These are phyloP conservation scores for Tolypocladium ovalisporum DNA, from an alignment of 2,329 filamentous ascomycete genomes.

Conservation along the genomic window DNA sequence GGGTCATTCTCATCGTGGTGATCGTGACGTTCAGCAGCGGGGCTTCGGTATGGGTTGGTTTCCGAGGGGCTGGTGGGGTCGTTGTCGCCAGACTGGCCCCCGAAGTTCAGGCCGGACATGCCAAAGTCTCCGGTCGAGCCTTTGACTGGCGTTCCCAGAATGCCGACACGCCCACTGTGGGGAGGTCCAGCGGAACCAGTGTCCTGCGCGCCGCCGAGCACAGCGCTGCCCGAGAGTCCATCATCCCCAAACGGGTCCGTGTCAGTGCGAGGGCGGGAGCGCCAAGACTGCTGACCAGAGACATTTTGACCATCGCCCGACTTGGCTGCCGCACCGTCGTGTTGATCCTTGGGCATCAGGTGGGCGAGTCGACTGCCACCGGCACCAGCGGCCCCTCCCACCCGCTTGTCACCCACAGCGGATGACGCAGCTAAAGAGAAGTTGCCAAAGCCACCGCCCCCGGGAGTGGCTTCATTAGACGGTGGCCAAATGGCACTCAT, in stretches of 20 bases:
- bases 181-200: conserved; percentile 31
- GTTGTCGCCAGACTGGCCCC: conserved; percentile 43
- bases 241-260: conserved; percentile 70
- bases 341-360: conserved; percentile 66
- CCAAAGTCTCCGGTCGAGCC: conserved; percentile 47
- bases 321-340: conserved; percentile 49
- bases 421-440: conserved; percentile 60
- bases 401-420: conserved; percentile 60
- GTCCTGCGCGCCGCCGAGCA: conserved; percentile 66
- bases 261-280: conserved; percentile 53
- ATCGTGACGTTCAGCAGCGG: conserved; percentile 62
- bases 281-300: conserved; percentile 39
- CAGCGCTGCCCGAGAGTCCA: conserved; percentile 54
- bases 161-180: conserved; percentile 22
- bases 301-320: conserved; percentile 35
- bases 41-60: conserved; percentile 93
- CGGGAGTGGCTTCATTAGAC: conserved; percentile 47
- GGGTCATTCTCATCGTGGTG: conserved; percentile 52
- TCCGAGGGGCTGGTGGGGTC: conserved; percentile 84
- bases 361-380: conserved; percentile 81
- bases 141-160: conserved; percentile 45
- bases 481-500: conserved; percentile 33
- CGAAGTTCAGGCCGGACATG: conserved; percentile 49
- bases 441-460: conserved; percentile 76
- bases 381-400: conserved; percentile 58